Conservation (phyloP, 306 rosid genomes). For the Quillaja saponaria region DNA sequence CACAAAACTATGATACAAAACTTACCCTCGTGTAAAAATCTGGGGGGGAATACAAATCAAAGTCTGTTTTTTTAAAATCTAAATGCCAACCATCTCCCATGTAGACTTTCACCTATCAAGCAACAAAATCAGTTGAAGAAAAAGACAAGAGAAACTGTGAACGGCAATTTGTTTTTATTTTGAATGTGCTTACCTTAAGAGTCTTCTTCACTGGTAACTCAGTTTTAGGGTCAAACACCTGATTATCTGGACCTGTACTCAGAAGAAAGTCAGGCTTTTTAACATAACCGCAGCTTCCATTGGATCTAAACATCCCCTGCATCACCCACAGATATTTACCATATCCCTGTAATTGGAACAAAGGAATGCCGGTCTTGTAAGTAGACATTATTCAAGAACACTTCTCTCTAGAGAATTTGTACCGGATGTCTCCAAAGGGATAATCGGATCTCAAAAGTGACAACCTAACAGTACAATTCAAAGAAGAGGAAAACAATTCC, state of each 20-base stretch:
- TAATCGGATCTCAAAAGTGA: no score
- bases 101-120: conserved; percentile 58
- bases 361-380: conserved; percentile 1
- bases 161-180: not conserved
- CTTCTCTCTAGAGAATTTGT: no score
- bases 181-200: conserved; percentile 49
- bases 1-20: not conserved
- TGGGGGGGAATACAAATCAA: conserved; percentile 66
- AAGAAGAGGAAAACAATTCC: no score
- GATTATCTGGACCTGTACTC: conserved; percentile 39
- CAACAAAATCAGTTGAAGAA: conserved; percentile 11
- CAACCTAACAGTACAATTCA: no score
- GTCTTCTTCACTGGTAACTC: conserved; percentile 55
- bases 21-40: conserved; percentile 69
- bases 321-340: conserved; percentile 67
- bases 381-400: no score
- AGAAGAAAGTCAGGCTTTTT: conserved; percentile 67
- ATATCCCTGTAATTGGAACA: conserved; percentile 50
- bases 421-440: no score
- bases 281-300: conserved; percentile 72
- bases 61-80: conserved; percentile 73
- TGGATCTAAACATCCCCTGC: conserved; percentile 78
- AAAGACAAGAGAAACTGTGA: not conserved
- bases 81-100: conserved; percentile 76
- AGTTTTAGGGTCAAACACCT: conserved; percentile 53